Percentiles rank a stretch among this genome's conserved stretches.
phyloP scores from a whole-genome alignment of 176 grass and related monocot genomes.

The Aegilops umbellulata region DNA sequence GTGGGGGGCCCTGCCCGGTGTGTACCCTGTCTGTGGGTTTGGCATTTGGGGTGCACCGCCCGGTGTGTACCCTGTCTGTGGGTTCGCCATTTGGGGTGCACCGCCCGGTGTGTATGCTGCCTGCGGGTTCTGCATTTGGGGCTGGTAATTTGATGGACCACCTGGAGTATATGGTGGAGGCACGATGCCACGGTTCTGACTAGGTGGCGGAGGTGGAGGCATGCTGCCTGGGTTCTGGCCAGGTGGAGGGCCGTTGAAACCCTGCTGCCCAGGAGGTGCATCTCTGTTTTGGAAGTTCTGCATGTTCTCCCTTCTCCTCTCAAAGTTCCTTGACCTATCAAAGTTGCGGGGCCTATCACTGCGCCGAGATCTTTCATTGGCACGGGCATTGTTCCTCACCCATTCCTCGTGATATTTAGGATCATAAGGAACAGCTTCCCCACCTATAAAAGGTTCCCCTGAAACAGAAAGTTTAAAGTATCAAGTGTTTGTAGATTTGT shows the following conservation, averaged over 20 bases:
- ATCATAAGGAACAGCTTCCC: conserved; percentile 77
- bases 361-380: conserved; percentile 62
- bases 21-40: conserved; percentile 31
- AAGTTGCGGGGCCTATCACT: conserved; percentile 87
- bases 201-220: conserved; percentile 32
- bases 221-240: conserved; percentile 39
- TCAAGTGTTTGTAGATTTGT: not conserved
- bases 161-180: conserved; percentile 39
- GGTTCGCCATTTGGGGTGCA: conserved; percentile 16
- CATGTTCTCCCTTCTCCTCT: conserved; percentile 79
- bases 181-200: conserved; percentile 35
- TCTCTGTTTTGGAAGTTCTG: conserved; percentile 82
- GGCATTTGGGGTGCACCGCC: conserved; percentile 15
- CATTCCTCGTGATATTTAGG: conserved; percentile 75
- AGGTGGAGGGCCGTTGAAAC: conserved; percentile 35
- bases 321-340: conserved; percentile 91
- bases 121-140: conserved; percentile 18
- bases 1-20: conserved; percentile 7
- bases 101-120: conserved; percentile 28
- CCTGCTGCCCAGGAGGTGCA: conserved; percentile 41
- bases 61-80: conserved; percentile 24
- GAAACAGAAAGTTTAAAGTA: conserved; percentile 17
- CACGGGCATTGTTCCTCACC: conserved; percentile 59
- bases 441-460: conserved; percentile 88
- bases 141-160: not conserved